Evolutionary conservation across 208 protist species (phyloP).

Genomic region (Trichomonas vaginalis): DNA sequence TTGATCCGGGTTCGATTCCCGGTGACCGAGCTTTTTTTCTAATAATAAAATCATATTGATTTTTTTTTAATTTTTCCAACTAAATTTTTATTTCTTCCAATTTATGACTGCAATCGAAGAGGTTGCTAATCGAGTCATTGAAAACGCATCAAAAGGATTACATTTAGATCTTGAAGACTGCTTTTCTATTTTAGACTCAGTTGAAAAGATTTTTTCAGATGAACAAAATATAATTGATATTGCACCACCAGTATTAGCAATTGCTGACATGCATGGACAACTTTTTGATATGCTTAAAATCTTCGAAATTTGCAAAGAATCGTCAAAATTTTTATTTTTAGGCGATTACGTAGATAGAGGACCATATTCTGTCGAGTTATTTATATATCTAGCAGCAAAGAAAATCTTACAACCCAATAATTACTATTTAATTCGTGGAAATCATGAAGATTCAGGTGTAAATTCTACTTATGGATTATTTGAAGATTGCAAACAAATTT

Average conservation of each 20-base stretch:
- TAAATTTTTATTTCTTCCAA: too few relatives aligned
- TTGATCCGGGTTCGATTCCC: too few relatives aligned
- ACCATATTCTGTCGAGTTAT: slow-evolving; percentile 56
- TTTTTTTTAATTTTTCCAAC: too few relatives aligned
- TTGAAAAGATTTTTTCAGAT: neutral
- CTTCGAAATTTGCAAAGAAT: slow-evolving; percentile 55
- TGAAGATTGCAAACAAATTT: slow-evolving; percentile 63
- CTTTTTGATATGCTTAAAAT: slow-evolving; percentile 56
- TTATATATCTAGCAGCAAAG: slow-evolving; percentile 68
- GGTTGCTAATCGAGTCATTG: too few relatives aligned
- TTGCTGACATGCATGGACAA: slow-evolving; percentile 16
- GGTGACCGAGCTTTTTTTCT: too few relatives aligned
- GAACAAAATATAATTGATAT: neutral
- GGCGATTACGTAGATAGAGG: slow-evolving; percentile 33
- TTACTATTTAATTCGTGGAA: slow-evolving; percentile 69
- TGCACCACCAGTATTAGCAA: neutral
- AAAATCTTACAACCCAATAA: slow-evolving; percentile 57
- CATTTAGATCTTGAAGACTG: neutral
- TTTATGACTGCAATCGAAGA: too few relatives aligned
- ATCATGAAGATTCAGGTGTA: slow-evolving; percentile 72
- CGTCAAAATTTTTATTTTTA: slow-evolving; percentile 91
- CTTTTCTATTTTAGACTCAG: neutral
- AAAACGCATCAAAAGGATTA: neutral
- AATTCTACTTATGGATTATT: slow-evolving; percentile 94
- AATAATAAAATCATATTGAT: too few relatives aligned